Conservation (phyloP, 345 rosid species). For the Camelina hispida region DNA sequence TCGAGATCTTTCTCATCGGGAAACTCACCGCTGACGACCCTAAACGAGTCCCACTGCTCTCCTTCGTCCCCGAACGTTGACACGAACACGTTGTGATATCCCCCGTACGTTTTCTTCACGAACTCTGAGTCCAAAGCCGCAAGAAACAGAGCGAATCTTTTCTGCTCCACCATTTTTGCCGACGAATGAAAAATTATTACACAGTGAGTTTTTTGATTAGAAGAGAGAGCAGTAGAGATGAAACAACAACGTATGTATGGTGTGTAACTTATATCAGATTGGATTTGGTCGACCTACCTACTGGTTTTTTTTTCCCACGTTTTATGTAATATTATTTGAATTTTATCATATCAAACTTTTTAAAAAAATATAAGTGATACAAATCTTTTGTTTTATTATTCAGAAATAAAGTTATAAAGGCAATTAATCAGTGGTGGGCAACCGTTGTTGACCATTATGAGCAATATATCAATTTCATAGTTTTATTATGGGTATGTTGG, state of each 20-base stretch:
- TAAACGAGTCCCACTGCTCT: conserved; percentile 76
- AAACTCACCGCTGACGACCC: conserved; percentile 82
- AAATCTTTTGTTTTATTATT: neutral
- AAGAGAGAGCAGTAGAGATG: conserved; percentile 8
- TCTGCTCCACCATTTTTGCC: conserved; percentile 43
- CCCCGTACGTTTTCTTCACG: conserved; percentile 70
- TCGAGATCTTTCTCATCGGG: conserved; percentile 67
- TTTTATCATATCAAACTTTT: neutral
- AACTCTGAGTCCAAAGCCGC: conserved; percentile 83
- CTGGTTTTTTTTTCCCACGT: conserved; percentile 34
- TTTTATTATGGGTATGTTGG: no score
- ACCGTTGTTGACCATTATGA: conserved; percentile 36
- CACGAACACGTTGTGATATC: conserved; percentile 80
- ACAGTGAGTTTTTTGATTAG: neutral
- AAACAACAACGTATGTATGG: neutral
- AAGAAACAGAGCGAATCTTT: conserved; percentile 60
- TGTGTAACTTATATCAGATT: conserved; percentile 23
- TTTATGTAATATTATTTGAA: conserved; percentile 5
- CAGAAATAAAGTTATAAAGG: neutral
- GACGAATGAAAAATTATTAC: neutral
- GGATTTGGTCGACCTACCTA: conserved; percentile 34
- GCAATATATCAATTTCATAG: neutral
- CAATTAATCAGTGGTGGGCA: neutral
- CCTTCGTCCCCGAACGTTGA: conserved; percentile 77
- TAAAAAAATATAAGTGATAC: no score